Base-by-base conservation (phyloP, 2,329 filamentous ascomycete species). In the Nothophaeocryptopus gaeumannii region DNA sequence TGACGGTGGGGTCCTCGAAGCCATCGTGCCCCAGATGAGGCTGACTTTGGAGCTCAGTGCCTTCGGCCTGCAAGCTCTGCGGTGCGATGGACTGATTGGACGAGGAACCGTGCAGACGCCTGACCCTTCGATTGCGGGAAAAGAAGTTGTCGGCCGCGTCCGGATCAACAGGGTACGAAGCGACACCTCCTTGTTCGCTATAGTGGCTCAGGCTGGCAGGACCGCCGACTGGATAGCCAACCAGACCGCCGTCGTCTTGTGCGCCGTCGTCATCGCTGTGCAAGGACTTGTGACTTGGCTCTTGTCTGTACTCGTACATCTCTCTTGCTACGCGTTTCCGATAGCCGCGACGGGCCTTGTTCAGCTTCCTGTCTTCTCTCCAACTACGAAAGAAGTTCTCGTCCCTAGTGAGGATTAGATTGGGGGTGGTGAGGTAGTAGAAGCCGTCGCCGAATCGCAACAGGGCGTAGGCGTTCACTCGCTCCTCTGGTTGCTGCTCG, bases 351-450 rank as follows among this genome's bases (percentile, higher is more conserved):
- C 20, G 26, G 41, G 45, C 51, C 20, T 51, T 51, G 9, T 46
- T 45, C 47, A 58, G 57, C 45, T 56, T 56, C 48, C 59, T 50
- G 32, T 51, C 51, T 29, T 59, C 54, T 13, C 43, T 43, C 12
- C 30, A 58, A 14, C 34, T 40, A 11, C 52, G 50, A 20, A 49
- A 51, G 47, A 53, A 61, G 14, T 58, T 50, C 45, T 58, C 49
- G 39, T 90, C 86, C 53, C 87, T 83, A 47, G 86, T 86, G 26
- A 91, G 81, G 49, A 87, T 80, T 59, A 90, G 79, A 45, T 81
- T 78, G 60, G 84, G 85, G 1, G 85, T 89, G 44, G 83, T 88
- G 82, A 91, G 86, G 69, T 88, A 86, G 67, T 88, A 90, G 48
- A 83, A 79, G 63, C 86, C 85, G 72, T 91, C 87, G 58, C 80